phyloP scores from a whole-genome alignment of 2,329 filamentous ascomycete species.

The Clarireedia homoeocarpa region DNA sequence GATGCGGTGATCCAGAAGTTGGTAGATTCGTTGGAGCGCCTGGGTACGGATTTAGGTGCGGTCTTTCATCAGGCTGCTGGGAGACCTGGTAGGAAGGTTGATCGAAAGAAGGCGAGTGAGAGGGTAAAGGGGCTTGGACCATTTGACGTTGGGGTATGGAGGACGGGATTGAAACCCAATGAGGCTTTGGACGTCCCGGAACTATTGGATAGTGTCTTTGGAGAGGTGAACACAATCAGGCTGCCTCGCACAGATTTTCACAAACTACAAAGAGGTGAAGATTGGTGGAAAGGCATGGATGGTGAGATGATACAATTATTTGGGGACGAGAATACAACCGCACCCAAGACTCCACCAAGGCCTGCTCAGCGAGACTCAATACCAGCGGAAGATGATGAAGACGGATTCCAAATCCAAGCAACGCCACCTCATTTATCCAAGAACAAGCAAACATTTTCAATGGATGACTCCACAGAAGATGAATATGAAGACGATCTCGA shows the following conservation, averaged over 20 bases:
- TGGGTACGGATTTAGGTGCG: constrained; percentile 40
- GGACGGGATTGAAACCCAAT: constrained; percentile 5
- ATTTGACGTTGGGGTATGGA: constrained; percentile 34
- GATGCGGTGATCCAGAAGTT: constrained; percentile 47
- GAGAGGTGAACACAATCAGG: neutral
- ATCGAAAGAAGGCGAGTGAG: constrained; percentile 30
- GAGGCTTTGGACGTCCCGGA: constrained; percentile 9
- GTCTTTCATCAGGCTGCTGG: constrained; percentile 39
- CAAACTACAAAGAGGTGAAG: neutral
- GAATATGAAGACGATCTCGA: constrained; percentile 25
- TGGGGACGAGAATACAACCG: constrained; percentile 10
- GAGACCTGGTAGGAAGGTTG: constrained; percentile 32
- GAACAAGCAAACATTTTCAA: neutral
- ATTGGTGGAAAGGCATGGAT: constrained; percentile 26
- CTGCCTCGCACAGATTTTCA: neutral
- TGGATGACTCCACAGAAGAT: constrained; percentile 19
- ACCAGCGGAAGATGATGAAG: constrained; percentile 14
- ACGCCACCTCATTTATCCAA: constrained; percentile 19
- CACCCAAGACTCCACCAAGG: neutral
- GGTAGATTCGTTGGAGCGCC: constrained; percentile 44
- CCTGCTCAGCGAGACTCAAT: neutral
- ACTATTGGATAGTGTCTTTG: constrained; percentile 22
- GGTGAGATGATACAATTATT: constrained; percentile 20
- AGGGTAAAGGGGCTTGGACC: constrained; percentile 38
- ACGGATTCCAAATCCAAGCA: constrained; percentile 28